phyloP scores from a whole-genome alignment of 1,284 basidiomycete species.

The Gymnopus androsaceus region DNA sequence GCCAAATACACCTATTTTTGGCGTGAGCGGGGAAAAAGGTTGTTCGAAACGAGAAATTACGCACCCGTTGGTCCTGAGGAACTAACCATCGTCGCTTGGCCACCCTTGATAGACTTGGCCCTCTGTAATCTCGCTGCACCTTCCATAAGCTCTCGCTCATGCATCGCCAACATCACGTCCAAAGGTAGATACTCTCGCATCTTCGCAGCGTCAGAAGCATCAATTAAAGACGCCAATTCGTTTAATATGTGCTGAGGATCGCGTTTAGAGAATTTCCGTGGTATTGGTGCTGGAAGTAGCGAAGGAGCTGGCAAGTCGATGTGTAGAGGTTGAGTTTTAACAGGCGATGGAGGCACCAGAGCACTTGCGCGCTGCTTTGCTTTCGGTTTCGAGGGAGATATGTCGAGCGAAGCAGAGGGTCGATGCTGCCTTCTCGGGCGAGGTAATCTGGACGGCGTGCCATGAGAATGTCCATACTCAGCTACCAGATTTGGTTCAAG shows the following conservation, averaged over 20 bases:
- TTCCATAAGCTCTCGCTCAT: slow-evolving; percentile 36
- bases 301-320: too few relatives aligned
- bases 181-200: slow-evolving; percentile 31
- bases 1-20: slow-evolving; percentile 47
- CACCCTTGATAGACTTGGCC: slow-evolving; percentile 20
- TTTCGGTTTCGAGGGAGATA: too few relatives aligned
- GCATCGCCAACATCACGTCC: slow-evolving; percentile 38
- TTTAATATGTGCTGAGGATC: slow-evolving; percentile 27
- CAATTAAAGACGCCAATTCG: slow-evolving; percentile 4
- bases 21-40: neutral
- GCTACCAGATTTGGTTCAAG: too few relatives aligned
- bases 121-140: slow-evolving; percentile 22
- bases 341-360: too few relatives aligned
- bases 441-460: too few relatives aligned
- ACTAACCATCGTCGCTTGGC: neutral
- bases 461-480: too few relatives aligned
- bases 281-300: neutral
- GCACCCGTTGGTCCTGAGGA: neutral
- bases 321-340: too few relatives aligned
- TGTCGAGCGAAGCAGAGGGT: too few relatives aligned
- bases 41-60: slow-evolving; percentile 15
- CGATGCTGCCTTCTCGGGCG: too few relatives aligned
- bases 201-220: slow-evolving; percentile 10
- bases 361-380: too few relatives aligned
- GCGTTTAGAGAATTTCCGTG: slow-evolving; percentile 20